Base-by-base conservation (phyloP, 257 asterid genomes). In the Lycium barbarum region DNA sequence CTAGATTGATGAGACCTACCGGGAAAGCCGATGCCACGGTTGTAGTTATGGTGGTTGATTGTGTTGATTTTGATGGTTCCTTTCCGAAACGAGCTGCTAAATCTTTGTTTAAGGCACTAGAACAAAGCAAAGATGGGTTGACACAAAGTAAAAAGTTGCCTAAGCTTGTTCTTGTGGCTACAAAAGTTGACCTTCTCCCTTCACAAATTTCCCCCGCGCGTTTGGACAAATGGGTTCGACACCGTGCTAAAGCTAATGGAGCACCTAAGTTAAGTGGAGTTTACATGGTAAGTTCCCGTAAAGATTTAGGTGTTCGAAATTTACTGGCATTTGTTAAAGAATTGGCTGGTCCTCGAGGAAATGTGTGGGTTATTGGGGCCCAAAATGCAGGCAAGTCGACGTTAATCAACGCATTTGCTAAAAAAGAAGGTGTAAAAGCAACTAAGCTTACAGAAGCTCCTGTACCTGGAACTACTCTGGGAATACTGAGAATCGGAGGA, bases 331-430 rank as follows among this genome's bases (percentile, higher is more conserved):
- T 93, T 84, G 76, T 95, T 79, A 93, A 95, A 90, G 97, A 88
- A 13, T 90, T 86, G 89, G 95, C 98, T 49, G 99, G 99, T 62
- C 99, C 99, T 38, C 90, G 99, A 71, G 99, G 99, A 66, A 93
- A 96, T 70, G 99, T 95, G 83, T 96, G 99, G 99, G 97, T 96
- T 80, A 90, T 96, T 45, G 98, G 99, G 87, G 96, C 99, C 80
- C 99, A 95, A 87, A 96, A 96, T 87, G 98, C 97, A 9, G 99
- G 99, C 59, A 96, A 93, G 74, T 96, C 99, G 1, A 95, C 99
- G 7, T 84, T 96, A 90, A 96, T 96, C 82, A 96, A 96, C 85
- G 97, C 97, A 13, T 92, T 96, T 88, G 89, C 97, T 26, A 96
- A 90, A 86, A 96, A 96, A 84, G 97, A 88, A 90, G 93, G 97